Evolutionary conservation across 2,329 filamentous ascomycete genomes (phyloP).

Genomic region (Rosellinia necatrix): DNA sequence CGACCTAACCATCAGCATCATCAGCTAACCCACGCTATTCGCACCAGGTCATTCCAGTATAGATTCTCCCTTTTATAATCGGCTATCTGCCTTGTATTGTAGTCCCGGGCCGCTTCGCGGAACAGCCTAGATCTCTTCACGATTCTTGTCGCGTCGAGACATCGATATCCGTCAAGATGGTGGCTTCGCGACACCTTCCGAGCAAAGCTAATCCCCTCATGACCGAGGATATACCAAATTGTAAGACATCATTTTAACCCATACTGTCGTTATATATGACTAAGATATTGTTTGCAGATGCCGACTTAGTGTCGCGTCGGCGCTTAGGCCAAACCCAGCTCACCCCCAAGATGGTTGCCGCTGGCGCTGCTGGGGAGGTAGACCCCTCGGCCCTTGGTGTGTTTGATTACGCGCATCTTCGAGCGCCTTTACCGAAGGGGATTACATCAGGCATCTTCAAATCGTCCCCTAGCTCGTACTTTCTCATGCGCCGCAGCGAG

Average conservation of each 20-base stretch:
- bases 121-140: constrained; percentile 11
- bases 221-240: constrained; percentile 64
- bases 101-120: constrained; percentile 10
- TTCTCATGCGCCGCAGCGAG: constrained; percentile 88
- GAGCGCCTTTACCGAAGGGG: constrained; percentile 89
- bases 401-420: constrained; percentile 95
- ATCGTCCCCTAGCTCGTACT: constrained; percentile 88
- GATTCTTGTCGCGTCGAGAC: constrained; percentile 30
- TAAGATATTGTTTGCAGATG: constrained; percentile 55
- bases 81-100: constrained; percentile 3
- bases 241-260: constrained; percentile 49
- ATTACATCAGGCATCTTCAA: constrained; percentile 93
- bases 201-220: constrained; percentile 68
- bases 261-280: constrained; percentile 8
- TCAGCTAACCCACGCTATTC: constrained; percentile 34
- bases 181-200: constrained; percentile 56
- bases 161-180: constrained; percentile 42
- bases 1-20: constrained; percentile 32
- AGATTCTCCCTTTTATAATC: constrained; percentile 32
- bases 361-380: constrained; percentile 71
- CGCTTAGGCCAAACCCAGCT: constrained; percentile 93
- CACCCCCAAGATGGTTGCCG: constrained; percentile 76
- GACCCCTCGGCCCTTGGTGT: constrained; percentile 76
- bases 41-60: constrained; percentile 26
- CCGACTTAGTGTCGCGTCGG: constrained; percentile 78